A percentile compares a stretch with the other conserved stretches of the same genome.
Conservation (phyloP, 345 rosid genomes). For the Cardamine resedifolia region DNA sequence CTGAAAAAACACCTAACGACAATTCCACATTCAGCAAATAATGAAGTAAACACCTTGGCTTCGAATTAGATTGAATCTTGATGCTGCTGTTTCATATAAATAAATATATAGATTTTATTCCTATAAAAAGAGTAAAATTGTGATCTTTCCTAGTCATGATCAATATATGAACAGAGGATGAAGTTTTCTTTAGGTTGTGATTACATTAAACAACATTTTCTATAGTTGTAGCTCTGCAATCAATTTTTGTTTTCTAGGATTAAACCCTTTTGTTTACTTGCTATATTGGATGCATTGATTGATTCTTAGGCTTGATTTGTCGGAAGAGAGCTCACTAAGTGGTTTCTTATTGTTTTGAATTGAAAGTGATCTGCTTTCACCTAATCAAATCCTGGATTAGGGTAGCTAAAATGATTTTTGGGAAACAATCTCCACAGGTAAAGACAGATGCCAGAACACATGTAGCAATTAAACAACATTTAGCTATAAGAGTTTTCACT, state of each 20-base stretch:
- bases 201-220: neutral
- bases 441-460: slow-evolving; percentile 19
- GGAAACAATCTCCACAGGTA: neutral
- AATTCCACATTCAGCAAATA: too few species aligned
- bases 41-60: too few species aligned
- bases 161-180: neutral
- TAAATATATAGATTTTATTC: too few species aligned
- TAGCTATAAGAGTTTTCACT: slow-evolving; percentile 20
- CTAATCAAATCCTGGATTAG: neutral
- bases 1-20: too few species aligned
- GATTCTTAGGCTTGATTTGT: neutral
- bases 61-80: neutral
- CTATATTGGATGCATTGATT: neutral
- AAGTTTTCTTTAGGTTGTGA: neutral
- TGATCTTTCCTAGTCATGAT: neutral
- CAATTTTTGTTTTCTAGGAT: neutral
- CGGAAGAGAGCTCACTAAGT: slow-evolving; percentile 1
- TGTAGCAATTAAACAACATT: slow-evolving; percentile 11
- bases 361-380: neutral
- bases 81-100: neutral
- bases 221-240: neutral
- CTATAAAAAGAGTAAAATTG: neutral
- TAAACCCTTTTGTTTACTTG: neutral
- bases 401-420: neutral
- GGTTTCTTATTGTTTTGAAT: slow-evolving; percentile 1